Evolutionary conservation across 1,284 basidiomycete species (phyloP).

Genomic region (Chondrostereum purpureum): DNA sequence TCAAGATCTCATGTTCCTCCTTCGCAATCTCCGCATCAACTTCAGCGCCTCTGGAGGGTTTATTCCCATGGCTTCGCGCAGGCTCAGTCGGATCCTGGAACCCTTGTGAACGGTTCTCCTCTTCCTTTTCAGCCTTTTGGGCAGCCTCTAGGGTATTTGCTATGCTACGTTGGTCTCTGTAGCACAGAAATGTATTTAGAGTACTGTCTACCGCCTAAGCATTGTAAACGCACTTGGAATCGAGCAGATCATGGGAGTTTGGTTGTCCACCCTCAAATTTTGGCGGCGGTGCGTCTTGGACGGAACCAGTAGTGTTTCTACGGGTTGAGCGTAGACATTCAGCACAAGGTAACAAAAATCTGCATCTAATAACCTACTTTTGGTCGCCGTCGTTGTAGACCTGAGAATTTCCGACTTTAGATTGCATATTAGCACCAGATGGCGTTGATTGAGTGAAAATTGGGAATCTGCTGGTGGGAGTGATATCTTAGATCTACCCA

Average conservation of each 20-base stretch:
- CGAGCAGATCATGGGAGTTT: conserved; percentile 30
- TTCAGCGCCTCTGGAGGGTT: conserved; percentile 45
- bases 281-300: conserved; percentile 13
- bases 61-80: conserved; percentile 46
- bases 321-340: no score
- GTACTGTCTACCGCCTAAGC: background rate
- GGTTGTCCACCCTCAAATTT: conserved; percentile 24
- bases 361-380: no score
- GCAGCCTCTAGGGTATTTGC: conserved; percentile 31
- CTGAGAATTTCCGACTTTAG: conserved; percentile 38
- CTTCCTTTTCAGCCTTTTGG: conserved; percentile 22
- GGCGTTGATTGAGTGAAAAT: no score
- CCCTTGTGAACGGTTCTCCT: conserved; percentile 23
- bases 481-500: no score
- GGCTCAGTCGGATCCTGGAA: conserved; percentile 34
- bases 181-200: background rate
- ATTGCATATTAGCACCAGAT: no score
- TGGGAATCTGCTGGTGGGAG: no score
- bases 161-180: conserved; percentile 35
- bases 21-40: conserved; percentile 12
- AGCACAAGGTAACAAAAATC: no score
- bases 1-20: conserved; percentile 30
- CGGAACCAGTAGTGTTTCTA: conserved; percentile 16
- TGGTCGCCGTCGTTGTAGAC: conserved; percentile 38
- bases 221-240: conserved; percentile 29